phyloP scores from a whole-genome alignment of 2,329 filamentous ascomycete genomes.

The Aureobasidium sp. region DNA sequence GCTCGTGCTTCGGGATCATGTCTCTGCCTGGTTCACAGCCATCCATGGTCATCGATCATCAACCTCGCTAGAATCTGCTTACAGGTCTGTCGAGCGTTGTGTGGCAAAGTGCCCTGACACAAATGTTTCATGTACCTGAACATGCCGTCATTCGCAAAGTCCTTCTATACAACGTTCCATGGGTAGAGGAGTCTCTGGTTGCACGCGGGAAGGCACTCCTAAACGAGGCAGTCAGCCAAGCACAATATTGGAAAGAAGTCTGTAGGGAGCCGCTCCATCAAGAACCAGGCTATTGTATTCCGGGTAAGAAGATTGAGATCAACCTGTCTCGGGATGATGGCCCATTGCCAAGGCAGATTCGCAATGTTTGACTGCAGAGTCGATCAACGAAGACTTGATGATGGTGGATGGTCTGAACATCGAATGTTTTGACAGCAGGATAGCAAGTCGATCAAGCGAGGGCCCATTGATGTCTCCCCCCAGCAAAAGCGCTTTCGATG shows the following conservation, averaged over 20 bases:
- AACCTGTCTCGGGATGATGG: not conserved
- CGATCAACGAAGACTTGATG: not conserved
- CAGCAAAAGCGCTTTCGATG: not conserved
- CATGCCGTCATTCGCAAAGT: not conserved
- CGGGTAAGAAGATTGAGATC: slow-evolving; percentile 12
- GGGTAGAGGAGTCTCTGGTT: not conserved
- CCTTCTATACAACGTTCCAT: not conserved
- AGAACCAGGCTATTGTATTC: not conserved
- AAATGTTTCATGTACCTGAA: slow-evolving; percentile 5
- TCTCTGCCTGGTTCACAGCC: not conserved
- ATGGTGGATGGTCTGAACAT: not conserved
- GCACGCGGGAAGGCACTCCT: not conserved
- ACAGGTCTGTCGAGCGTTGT: not conserved
- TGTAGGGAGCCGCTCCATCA: not conserved
- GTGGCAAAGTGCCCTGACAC: not conserved
- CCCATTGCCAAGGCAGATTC: slow-evolving; percentile 5
- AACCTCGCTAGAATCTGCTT: not conserved
- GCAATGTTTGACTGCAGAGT: slow-evolving; percentile 4
- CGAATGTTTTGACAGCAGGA: not conserved
- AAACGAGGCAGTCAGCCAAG: not conserved
- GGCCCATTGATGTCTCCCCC: not conserved
- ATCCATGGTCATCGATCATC: not conserved
- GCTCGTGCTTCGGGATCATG: slow-evolving; percentile 7
- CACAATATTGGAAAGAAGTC: not conserved
- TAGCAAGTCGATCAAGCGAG: not conserved